Evolutionary conservation across 768 basidiomycete species (phyloP).

Genomic region (Panaeolus cyanescens): DNA sequence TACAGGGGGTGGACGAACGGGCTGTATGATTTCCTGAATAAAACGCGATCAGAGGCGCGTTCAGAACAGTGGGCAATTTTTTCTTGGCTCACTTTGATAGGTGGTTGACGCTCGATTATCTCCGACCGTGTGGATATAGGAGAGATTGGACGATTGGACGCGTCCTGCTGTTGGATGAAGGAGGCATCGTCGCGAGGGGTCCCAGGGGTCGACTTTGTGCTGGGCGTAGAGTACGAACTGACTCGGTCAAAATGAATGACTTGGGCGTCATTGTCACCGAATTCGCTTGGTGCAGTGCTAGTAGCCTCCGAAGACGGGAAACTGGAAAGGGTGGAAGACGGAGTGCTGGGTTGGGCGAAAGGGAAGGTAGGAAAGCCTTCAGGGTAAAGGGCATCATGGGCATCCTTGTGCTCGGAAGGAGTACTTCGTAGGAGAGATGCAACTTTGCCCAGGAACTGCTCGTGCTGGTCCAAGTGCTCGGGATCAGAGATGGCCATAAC

Average conservation of each 20-base stretch:
- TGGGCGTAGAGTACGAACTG: background rate
- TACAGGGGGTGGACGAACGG: constrained; percentile 10
- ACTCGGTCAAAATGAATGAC: background rate
- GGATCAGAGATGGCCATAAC: background rate
- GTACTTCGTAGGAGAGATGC: background rate
- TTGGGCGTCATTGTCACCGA: background rate
- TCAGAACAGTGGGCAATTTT: background rate
- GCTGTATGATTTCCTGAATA: constrained; percentile 12
- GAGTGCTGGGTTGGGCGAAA: background rate
- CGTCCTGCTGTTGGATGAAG: background rate
- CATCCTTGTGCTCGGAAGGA: background rate
- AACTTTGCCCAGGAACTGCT: background rate
- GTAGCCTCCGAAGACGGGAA: background rate
- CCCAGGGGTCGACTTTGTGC: background rate
- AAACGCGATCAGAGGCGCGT: background rate
- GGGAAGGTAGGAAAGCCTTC: background rate
- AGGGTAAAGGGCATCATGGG: background rate
- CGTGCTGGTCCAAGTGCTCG: background rate
- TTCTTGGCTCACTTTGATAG: background rate
- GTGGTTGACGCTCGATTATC: background rate
- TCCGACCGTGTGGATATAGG: background rate
- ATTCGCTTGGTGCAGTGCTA: background rate
- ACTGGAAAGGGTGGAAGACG: background rate
- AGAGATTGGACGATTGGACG: background rate
- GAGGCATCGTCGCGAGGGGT: background rate